Percentiles rank a stretch among this genome's conserved stretches.
Evolutionary conservation across 495 filamentous ascomycete species (phyloP).

Genomic region (Aspergillus bertholletiae): DNA sequence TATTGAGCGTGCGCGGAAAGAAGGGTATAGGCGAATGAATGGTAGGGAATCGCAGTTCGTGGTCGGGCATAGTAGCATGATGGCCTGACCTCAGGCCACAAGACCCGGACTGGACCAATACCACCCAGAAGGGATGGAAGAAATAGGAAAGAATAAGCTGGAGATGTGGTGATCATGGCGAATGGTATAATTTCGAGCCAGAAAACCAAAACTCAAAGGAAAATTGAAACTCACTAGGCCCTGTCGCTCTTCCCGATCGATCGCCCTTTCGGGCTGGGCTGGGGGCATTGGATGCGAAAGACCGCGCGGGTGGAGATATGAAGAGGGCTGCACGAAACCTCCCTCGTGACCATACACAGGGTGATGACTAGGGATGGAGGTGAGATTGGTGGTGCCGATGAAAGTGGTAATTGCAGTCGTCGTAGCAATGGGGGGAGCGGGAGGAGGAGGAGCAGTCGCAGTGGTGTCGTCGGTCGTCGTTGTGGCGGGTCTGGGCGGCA

Average conservation of each 20-base stretch:
- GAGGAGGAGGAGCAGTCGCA: not conserved
- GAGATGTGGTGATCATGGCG: not conserved
- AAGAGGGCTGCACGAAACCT: constrained; percentile 74
- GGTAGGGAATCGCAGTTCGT: not conserved
- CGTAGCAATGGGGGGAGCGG: constrained; percentile 3
- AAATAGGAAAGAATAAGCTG: not conserved
- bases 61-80: not conserved
- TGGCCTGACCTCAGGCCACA: no score
- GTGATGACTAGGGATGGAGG: constrained; percentile 7
- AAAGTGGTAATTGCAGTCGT: constrained; percentile 1
- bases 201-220: constrained; percentile 8
- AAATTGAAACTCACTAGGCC: constrained; percentile 68
- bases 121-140: not conserved
- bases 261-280: constrained; percentile 61
- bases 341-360: constrained; percentile 41
- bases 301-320: constrained; percentile 71
- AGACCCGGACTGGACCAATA: not conserved
- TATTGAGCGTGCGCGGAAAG: not conserved
- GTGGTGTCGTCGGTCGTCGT: constrained; percentile 9
- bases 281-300: constrained; percentile 51
- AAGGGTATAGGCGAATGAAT: constrained; percentile 6
- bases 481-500: constrained; percentile 14
- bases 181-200: not conserved
- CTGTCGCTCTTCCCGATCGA: constrained; percentile 89
- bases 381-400: constrained; percentile 2